Evolutionary conservation across 208 protist genomes (phyloP).

Genomic region (Trypanosoma mega): DNA sequence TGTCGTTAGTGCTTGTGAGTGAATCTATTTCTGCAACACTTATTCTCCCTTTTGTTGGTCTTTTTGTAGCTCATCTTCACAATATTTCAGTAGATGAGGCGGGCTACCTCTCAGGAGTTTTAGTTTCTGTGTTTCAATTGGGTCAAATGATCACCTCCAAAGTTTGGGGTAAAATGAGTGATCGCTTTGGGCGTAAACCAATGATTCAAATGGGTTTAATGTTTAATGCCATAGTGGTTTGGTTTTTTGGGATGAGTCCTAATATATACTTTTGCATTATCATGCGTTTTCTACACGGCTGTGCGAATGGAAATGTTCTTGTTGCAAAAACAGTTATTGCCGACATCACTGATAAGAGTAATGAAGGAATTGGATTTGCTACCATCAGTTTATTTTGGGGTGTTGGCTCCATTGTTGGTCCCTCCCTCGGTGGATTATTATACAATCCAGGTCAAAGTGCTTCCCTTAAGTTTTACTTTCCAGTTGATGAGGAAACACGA

Average conservation of each 20-base stretch:
- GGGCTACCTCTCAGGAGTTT: slow-evolving; percentile 48
- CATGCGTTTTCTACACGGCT: slow-evolving; percentile 76
- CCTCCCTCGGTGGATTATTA: slow-evolving; percentile 60
- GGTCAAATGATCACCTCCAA: slow-evolving; percentile 51
- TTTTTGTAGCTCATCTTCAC: slow-evolving; percentile 47
- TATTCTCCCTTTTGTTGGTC: slow-evolving; percentile 49
- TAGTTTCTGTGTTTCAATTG: slow-evolving; percentile 46
- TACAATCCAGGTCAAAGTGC: slow-evolving; percentile 53
- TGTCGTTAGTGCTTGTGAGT: slow-evolving; percentile 46
- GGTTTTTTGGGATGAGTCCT: slow-evolving; percentile 68
- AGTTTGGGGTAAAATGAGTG: slow-evolving; percentile 52
- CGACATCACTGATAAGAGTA: slow-evolving; percentile 77
- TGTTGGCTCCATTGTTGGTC: slow-evolving; percentile 67
- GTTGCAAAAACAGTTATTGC: slow-evolving; percentile 82
- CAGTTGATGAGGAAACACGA: slow-evolving; percentile 23
- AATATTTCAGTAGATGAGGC: slow-evolving; percentile 38
- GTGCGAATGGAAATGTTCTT: slow-evolving; percentile 62
- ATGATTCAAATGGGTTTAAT: slow-evolving; percentile 39
- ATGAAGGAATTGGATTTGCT: slow-evolving; percentile 91
- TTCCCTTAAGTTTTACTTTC: slow-evolving; percentile 18
- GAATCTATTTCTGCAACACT: slow-evolving; percentile 53
- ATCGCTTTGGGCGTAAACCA: slow-evolving; percentile 42
- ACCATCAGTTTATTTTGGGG: slow-evolving; percentile 95
- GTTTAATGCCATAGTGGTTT: slow-evolving; percentile 42
- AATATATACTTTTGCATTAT: slow-evolving; percentile 57